Conservation (phyloP, 805 yeast species). For the Candida arabinofermentans region DNA sequence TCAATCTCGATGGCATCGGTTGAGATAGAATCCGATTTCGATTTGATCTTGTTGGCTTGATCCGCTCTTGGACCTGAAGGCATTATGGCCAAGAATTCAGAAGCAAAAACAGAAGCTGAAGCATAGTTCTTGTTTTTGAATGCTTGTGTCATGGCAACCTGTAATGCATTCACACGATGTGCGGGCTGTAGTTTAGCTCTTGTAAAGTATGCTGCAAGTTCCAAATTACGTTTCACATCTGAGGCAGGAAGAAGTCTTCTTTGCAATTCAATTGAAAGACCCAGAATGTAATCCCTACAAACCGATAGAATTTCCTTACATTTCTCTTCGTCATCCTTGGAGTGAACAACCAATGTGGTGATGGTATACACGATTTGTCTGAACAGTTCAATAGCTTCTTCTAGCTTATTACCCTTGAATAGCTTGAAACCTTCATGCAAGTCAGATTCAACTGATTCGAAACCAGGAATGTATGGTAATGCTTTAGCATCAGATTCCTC, state of each 20-base stretch:
- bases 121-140: constrained; percentile 86
- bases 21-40: constrained; percentile 73
- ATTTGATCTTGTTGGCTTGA: constrained; percentile 79
- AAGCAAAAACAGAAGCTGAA: constrained; percentile 86
- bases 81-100: constrained; percentile 68
- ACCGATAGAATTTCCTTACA: constrained; percentile 66
- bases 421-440: constrained; percentile 73
- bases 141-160: constrained; percentile 92
- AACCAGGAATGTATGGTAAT: constrained; percentile 73
- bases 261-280: constrained; percentile 82
- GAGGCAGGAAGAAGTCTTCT: constrained; percentile 77
- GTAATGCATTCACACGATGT: constrained; percentile 83
- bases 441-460: constrained; percentile 55
- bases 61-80: constrained; percentile 79
- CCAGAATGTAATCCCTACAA: constrained; percentile 88
- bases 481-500: constrained; percentile 44
- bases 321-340: constrained; percentile 71
- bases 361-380: constrained; percentile 74
- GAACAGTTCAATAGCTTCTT: constrained; percentile 75
- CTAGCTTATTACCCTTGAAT: constrained; percentile 81
- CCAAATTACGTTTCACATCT: constrained; percentile 80
- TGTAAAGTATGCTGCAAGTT: constrained; percentile 94
- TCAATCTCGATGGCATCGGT: constrained; percentile 87
- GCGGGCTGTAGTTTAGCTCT: constrained; percentile 74
- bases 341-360: constrained; percentile 64